Base-by-base conservation (phyloP, 352 stramenopile genomes). In the Phytophthora boehmeriae region DNA sequence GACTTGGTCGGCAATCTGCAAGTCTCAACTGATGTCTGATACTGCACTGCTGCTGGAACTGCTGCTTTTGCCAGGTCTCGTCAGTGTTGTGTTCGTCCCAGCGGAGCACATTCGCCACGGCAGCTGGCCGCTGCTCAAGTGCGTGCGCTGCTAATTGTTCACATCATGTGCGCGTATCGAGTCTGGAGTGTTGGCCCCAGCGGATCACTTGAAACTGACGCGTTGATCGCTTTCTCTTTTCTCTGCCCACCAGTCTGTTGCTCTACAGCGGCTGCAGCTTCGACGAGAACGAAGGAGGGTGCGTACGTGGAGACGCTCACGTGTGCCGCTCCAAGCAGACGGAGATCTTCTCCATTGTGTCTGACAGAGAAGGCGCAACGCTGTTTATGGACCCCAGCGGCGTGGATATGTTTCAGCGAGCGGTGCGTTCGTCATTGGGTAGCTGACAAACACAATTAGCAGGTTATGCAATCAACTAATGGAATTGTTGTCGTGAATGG, bases 111-210 rank as follows among this genome's bases (percentile, higher is more conserved):
- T 95, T 14, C 80, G 75, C 45, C 73, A 84, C 42, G 83, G 83
- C 69, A 92, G 78, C 54, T 95, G 87, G 87, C 66, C 85, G 50
- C 65, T 95, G 45, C 81, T 95, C 74, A 93, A 92, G 87, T 95
- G 68, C 61, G 73, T 72, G 23, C 43, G 65, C 48, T 68, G 25
- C 49, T 66, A 66, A 70, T 30, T 30, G 3, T 30, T 30, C 3
- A 30, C 25, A 30, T 30, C 25, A 30, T 64, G 52, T 65, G 67
- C 53, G 57, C 63, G 41, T 68, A n/a, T 39, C 14, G 34, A 39
- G 34, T n/a, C 34, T 38, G 32, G 43, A 44, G 22, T 27, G 54
- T n/a, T 20, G 27, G 46, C n/a, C 42, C 25, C 38, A 35, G 28
- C 23, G 45, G 48, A 51, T 23, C 19, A 27, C 25, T 30, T n/a